These are phyloP conservation scores for Tylopilus sp. DNA, from an alignment of 768 basidiomycete genomes.

Conservation along the genomic window DNA sequence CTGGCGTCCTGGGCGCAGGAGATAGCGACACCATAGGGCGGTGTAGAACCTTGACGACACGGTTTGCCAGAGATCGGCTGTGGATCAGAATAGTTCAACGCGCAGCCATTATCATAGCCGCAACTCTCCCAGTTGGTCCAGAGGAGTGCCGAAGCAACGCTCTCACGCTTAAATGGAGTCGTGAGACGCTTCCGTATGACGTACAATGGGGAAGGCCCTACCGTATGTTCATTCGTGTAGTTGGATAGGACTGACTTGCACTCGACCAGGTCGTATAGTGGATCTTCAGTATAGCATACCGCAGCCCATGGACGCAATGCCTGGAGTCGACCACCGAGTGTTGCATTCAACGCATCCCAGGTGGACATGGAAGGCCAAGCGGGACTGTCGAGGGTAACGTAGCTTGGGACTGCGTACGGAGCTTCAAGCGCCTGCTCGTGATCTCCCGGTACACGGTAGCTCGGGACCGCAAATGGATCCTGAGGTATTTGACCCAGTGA, in stretches of 20 bases:
- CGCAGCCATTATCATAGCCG: no score
- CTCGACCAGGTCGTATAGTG: slow-evolving; percentile 3
- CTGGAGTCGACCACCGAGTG: slow-evolving; percentile 9
- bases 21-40: no score
- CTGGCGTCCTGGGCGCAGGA: slow-evolving; percentile 15
- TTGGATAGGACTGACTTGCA: slow-evolving; percentile 10
- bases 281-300: not conserved
- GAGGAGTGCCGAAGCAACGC: no score
- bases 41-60: no score
- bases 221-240: slow-evolving; percentile 10
- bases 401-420: not conserved
- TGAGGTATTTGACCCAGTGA: not conserved
- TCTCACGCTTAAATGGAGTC: no score
- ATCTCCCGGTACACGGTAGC: not conserved
- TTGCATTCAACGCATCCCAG: slow-evolving; percentile 11
- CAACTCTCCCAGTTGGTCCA: no score
- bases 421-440: not conserved
- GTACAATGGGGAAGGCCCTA: not conserved
- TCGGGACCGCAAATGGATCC: not conserved
- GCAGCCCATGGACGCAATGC: slow-evolving; percentile 19
- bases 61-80: no score
- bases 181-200: not conserved
- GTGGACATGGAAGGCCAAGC: slow-evolving; percentile 9
- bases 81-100: no score
- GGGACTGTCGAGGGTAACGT: not conserved